Evolutionary conservation across 148 eudicot species (phyloP).

Genomic region (Fagopyrum homotropicum): DNA sequence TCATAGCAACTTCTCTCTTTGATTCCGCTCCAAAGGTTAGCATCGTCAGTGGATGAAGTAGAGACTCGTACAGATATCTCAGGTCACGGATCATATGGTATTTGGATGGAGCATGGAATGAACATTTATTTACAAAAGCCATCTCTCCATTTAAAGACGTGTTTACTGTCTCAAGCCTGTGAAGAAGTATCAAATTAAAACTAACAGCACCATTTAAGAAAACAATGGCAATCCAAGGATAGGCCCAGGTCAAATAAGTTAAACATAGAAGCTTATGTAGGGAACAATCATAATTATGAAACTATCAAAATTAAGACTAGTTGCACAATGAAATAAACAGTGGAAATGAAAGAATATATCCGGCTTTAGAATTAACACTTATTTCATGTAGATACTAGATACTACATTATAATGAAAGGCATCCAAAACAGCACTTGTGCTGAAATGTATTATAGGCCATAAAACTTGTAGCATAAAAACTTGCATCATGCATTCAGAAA

Average conservation of each 20-base stretch:
- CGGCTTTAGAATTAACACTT: too few species aligned
- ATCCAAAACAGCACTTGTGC: too few species aligned
- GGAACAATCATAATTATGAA: neutral
- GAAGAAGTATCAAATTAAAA: neutral
- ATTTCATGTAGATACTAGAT: too few species aligned
- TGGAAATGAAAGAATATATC: too few species aligned
- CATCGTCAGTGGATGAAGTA: conserved; percentile 68
- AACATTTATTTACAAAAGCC: conserved; percentile 6
- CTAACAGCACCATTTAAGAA: neutral
- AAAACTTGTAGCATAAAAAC: neutral
- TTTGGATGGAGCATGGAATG: conserved; percentile 19
- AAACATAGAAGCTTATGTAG: neutral
- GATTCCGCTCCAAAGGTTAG: conserved; percentile 26
- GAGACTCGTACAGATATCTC: conserved; percentile 49
- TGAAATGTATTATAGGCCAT: too few species aligned
- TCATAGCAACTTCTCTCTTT: conserved; percentile 30
- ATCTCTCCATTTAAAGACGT: conserved; percentile 15
- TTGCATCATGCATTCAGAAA: neutral
- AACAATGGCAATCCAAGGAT: conserved; percentile 1
- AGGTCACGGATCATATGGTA: conserved; percentile 60
- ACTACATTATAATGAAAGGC: too few species aligned
- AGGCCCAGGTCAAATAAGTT: neutral
- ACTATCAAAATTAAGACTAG: too few species aligned
- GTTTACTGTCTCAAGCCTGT: conserved; percentile 60
- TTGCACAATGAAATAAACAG: too few species aligned